phyloP scores from a whole-genome alignment of 1,284 basidiomycete species.

The Leccinum angustisporum region DNA sequence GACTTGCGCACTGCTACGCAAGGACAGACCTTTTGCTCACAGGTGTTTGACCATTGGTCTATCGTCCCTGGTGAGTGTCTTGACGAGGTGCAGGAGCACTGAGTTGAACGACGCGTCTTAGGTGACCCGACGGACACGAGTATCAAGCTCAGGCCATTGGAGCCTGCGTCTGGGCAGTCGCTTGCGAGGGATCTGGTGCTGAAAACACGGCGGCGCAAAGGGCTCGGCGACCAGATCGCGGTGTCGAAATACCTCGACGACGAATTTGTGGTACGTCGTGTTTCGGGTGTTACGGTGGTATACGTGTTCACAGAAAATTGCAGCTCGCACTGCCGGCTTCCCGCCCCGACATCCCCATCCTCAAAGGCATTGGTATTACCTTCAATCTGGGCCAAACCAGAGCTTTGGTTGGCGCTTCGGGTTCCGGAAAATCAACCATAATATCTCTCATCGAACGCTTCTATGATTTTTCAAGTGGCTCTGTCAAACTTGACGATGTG shows the following conservation, averaged over 20 bases:
- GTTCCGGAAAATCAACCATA: neutral
- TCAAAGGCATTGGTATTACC: neutral
- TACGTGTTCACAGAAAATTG: conserved; percentile 11
- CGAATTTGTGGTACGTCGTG: conserved; percentile 77
- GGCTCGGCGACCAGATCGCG: conserved; percentile 89
- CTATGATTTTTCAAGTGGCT: neutral
- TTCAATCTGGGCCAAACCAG: neutral
- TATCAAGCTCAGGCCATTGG: conserved; percentile 92
- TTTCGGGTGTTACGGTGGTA: conserved; percentile 9
- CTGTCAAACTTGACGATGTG: neutral
- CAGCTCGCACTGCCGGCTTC: conserved; percentile 88
- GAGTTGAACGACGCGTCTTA: conserved; percentile 29
- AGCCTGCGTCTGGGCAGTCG: conserved; percentile 94
- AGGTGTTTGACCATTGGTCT: conserved; percentile 98
- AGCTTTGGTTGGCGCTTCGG: neutral
- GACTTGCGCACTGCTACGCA: conserved; percentile 96
- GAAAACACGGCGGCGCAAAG: conserved; percentile 95
- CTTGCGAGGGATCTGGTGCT: conserved; percentile 90
- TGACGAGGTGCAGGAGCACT: conserved; percentile 6
- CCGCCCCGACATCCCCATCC: neutral
- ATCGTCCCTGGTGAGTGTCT: conserved; percentile 82
- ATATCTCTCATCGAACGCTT: neutral
- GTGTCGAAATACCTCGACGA: conserved; percentile 95
- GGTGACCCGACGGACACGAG: conserved; percentile 95
- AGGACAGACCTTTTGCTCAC: conserved; percentile 96